Percentiles rank a stretch among this genome's conserved stretches.
These are phyloP conservation scores for Phytophthora gonapodyides DNA, from an alignment of 352 stramenopile genomes.

Conservation along the genomic window DNA sequence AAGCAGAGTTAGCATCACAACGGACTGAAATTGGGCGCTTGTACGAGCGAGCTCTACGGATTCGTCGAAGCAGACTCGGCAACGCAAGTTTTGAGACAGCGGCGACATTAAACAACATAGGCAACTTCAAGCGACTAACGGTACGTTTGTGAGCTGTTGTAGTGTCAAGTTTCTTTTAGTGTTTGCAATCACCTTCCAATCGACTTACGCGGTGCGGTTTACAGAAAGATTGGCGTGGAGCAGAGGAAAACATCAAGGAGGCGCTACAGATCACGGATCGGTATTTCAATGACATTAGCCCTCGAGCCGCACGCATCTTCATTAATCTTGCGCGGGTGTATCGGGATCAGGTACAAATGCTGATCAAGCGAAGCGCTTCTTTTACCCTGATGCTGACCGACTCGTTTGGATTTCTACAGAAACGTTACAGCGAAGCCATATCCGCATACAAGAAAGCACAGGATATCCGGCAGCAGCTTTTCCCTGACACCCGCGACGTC, in stretches of 20 bases:
- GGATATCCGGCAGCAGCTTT: constrained; percentile 76
- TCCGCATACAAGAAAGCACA: constrained; percentile 66
- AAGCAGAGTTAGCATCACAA: constrained; percentile 42
- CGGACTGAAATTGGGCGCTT: constrained; percentile 63
- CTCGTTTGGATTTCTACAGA: constrained; percentile 22
- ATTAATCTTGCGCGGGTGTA: constrained; percentile 83
- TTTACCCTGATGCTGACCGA: no score
- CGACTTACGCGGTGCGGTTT: constrained; percentile 8
- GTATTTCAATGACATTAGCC: constrained; percentile 82
- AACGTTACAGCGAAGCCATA: constrained; percentile 75
- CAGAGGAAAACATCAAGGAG: constrained; percentile 77
- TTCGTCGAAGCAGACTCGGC: constrained; percentile 70
- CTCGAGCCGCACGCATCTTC: constrained; percentile 67
- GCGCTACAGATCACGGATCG: constrained; percentile 75
- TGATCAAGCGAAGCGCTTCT: background rate
- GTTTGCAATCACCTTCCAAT: no score
- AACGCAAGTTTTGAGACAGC: constrained; percentile 83
- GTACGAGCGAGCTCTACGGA: constrained; percentile 67
- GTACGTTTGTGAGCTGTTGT: no score
- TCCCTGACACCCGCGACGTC: constrained; percentile 75
- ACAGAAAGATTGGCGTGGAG: constrained; percentile 66
- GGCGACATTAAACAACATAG: constrained; percentile 83
- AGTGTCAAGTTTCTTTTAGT: no score
- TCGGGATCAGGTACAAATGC: constrained; percentile 61
- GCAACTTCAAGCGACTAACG: constrained; percentile 79